These are phyloP conservation scores for Geotrichum cucujoidarum DNA, from an alignment of 1,139 yeast species.

Conservation along the genomic window DNA sequence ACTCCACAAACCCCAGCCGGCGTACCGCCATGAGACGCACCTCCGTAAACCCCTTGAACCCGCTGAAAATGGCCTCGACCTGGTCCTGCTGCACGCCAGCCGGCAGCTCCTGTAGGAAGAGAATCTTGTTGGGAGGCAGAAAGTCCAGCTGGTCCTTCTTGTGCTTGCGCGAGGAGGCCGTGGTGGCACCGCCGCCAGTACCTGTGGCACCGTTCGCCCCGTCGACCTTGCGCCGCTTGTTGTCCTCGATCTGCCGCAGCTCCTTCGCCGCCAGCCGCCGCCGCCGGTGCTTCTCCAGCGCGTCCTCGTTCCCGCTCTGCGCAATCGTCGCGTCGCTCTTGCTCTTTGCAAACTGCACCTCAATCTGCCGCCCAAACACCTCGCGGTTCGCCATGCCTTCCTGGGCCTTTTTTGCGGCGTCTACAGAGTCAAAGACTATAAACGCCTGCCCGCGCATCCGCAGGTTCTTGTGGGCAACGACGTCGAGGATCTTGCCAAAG, in stretches of 20 bases:
- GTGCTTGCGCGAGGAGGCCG: conserved; percentile 21
- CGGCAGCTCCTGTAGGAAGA: conserved; percentile 66
- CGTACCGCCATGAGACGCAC: conserved; percentile 63
- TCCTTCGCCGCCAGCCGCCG: conserved; percentile 33
- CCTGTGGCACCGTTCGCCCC: neutral
- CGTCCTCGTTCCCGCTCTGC: conserved; percentile 28
- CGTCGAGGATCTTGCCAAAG: conserved; percentile 49
- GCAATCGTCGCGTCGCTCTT: conserved; percentile 47
- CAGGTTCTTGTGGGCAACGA: conserved; percentile 58
- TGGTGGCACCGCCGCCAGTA: neutral
- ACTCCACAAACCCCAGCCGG: conserved; percentile 78
- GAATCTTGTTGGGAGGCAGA: conserved; percentile 63
- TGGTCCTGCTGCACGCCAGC: conserved; percentile 41
- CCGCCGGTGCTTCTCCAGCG: conserved; percentile 34
- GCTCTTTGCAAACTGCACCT: conserved; percentile 39
- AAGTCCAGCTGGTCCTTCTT: conserved; percentile 26
- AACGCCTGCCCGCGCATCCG: conserved; percentile 84
- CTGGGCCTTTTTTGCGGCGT: conserved; percentile 43
- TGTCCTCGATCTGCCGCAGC: conserved; percentile 24
- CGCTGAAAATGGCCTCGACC: conserved; percentile 45
- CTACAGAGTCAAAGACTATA: conserved; percentile 50
- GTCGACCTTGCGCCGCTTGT: neutral
- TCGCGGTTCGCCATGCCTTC: conserved; percentile 24
- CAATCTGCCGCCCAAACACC: conserved; percentile 53
- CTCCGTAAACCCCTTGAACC: conserved; percentile 56